phyloP scores from a whole-genome alignment of 2,329 filamentous ascomycete genomes.

The Botrytis hyacinthi region DNA sequence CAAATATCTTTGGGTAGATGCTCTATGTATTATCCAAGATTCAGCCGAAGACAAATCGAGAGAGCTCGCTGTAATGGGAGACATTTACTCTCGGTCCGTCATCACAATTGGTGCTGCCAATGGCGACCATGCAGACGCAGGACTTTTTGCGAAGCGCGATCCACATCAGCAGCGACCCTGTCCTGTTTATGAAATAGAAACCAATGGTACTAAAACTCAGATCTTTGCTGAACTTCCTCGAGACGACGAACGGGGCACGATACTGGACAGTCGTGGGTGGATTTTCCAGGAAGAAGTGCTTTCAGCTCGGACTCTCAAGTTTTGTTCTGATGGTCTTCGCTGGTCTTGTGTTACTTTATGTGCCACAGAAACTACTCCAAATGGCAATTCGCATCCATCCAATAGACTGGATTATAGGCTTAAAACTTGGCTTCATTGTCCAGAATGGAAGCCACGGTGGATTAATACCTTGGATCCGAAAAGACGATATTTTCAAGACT shows the following conservation, averaged over 20 bases:
- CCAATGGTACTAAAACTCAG: background rate
- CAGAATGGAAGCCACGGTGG: background rate
- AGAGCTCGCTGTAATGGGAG: background rate
- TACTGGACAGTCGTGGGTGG: background rate
- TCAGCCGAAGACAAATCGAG: background rate
- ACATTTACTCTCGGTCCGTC: background rate
- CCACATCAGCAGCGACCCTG: background rate
- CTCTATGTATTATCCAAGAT: background rate
- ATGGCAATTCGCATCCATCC: background rate
- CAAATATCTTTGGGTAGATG: background rate
- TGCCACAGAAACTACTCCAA: background rate
- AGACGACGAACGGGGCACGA: background rate
- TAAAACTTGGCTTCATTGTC: background rate
- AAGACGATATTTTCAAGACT: background rate
- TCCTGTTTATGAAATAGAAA: background rate
- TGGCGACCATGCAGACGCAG: constrained; percentile 24
- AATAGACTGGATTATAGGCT: background rate
- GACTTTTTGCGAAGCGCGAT: constrained; percentile 19
- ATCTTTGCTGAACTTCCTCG: background rate
- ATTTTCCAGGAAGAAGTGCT: background rate
- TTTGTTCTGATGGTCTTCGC: background rate
- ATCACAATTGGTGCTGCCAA: background rate
- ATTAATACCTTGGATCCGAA: background rate
- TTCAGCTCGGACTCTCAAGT: background rate
- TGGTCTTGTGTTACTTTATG: background rate